Conservation (phyloP, 2,329 filamentous ascomycete species). For the Annulohypoxylon truncatum region DNA sequence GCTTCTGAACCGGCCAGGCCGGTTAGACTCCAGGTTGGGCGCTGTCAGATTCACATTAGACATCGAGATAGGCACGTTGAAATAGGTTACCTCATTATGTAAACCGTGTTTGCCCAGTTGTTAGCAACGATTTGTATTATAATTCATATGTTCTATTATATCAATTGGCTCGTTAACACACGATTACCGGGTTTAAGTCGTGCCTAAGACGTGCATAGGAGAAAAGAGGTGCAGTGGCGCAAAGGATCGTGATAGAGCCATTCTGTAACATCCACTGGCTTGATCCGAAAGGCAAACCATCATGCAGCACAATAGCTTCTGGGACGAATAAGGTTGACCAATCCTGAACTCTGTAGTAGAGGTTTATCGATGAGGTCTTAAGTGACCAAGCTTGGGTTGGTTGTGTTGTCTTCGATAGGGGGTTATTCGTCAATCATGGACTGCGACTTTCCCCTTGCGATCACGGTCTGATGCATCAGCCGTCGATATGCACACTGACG, state of each 20-base stretch:
- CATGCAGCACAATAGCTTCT: slow-evolving; percentile 26
- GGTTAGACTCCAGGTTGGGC: slow-evolving; percentile 27
- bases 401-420: slow-evolving; percentile 14
- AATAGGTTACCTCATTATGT: slow-evolving; percentile 17
- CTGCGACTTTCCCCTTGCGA: not conserved
- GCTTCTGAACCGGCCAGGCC: slow-evolving; percentile 1
- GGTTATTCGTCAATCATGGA: not conserved
- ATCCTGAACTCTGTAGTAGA: slow-evolving; percentile 27
- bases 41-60: slow-evolving; percentile 28
- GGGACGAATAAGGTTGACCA: slow-evolving; percentile 30
- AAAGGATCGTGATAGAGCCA: slow-evolving; percentile 26
- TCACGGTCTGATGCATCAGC: slow-evolving; percentile 13
- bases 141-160: slow-evolving; percentile 21
- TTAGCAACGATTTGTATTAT: slow-evolving; percentile 27
- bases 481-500: slow-evolving; percentile 2
- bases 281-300: slow-evolving; percentile 24
- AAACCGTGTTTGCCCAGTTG: slow-evolving; percentile 14
- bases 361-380: slow-evolving; percentile 16
- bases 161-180: slow-evolving; percentile 32
- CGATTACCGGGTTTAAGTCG: slow-evolving; percentile 26
- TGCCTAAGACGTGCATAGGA: slow-evolving; percentile 23
- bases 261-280: slow-evolving; percentile 30
- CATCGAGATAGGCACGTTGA: slow-evolving; percentile 9
- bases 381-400: slow-evolving; percentile 1
- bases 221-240: slow-evolving; percentile 10